A percentile compares a stretch with the other conserved stretches of the same genome.
phyloP scores from a whole-genome alignment of 2,329 filamentous ascomycete species.

The Xylariaceae sp. region DNA sequence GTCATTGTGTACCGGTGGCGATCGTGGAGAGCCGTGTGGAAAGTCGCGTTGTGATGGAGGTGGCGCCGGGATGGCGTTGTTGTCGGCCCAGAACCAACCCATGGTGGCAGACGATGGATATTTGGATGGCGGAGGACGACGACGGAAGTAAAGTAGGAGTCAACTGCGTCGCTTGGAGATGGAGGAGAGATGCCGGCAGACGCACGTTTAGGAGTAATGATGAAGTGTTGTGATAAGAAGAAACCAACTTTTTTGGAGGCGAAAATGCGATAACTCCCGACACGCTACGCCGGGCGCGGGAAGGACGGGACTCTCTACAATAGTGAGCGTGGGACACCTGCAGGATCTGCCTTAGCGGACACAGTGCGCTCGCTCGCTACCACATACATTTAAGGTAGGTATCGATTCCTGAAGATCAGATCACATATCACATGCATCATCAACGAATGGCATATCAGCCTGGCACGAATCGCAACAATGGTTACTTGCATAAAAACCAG shows the following conservation, averaged over 20 bases:
- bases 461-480: no score
- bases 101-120: constrained; percentile 35
- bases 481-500: no score
- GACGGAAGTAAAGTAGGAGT: background rate
- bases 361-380: no score
- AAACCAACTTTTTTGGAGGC: background rate
- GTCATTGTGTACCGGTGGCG: constrained; percentile 40
- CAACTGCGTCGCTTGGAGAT: no score
- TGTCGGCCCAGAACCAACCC: constrained; percentile 65
- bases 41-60: constrained; percentile 26
- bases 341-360: no score
- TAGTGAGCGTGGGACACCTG: no score
- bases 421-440: no score
- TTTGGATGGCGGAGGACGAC: background rate
- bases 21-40: constrained; percentile 24
- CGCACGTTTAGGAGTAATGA: no score
- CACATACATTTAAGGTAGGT: no score
- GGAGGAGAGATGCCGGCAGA: no score
- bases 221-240: background rate
- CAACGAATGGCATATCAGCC: no score
- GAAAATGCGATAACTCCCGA: background rate
- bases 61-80: constrained; percentile 24
- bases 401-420: no score
- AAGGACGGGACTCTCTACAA: background rate
- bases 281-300: background rate